These are phyloP conservation scores for Polyplosphaeria fusca DNA, from an alignment of 495 filamentous ascomycete genomes.

Conservation along the genomic window DNA sequence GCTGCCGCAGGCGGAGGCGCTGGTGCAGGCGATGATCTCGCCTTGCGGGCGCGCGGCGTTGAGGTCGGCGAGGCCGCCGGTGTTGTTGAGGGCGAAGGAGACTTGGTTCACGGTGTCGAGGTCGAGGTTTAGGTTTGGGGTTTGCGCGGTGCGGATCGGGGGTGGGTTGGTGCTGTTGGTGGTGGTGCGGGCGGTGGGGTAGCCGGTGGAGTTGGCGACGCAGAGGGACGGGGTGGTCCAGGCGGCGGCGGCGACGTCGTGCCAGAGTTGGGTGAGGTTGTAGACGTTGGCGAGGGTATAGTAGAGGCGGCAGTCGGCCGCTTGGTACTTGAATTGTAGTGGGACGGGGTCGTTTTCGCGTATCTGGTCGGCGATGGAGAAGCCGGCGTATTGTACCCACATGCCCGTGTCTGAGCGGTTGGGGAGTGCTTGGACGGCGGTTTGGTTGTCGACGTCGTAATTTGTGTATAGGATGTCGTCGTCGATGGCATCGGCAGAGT, in stretches of 20 bases:
- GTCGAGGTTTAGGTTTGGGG: constrained; percentile 1
- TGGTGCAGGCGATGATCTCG: background rate
- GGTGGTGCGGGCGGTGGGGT: background rate
- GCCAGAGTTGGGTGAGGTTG: constrained; percentile 46
- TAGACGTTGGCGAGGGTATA: constrained; percentile 49
- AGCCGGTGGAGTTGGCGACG: constrained; percentile 23
- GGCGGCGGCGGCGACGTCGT: constrained; percentile 3
- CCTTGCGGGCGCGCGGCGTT: background rate
- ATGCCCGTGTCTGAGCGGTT: constrained; percentile 13
- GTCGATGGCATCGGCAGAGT: constrained; percentile 9
- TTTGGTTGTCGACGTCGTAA: background rate
- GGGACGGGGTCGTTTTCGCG: constrained; percentile 37
- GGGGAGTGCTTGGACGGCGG: constrained; percentile 6
- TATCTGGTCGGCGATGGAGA: constrained; percentile 20
- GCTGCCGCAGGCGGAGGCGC: background rate
- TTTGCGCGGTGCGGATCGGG: background rate
- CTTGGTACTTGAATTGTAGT: constrained; percentile 53
- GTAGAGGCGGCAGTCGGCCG: constrained; percentile 55
- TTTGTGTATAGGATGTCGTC: constrained; percentile 1
- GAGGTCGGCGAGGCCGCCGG: background rate
- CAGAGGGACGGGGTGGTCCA: constrained; percentile 16
- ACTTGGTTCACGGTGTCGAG: background rate
- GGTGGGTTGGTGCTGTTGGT: constrained; percentile 7
- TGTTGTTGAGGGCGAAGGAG: background rate
- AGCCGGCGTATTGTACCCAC: constrained; percentile 4